A percentile compares a stretch with the other conserved stretches of the same genome.
Conservation (phyloP, 75 land plant species). For the Sequoiadendron giganteum region DNA sequence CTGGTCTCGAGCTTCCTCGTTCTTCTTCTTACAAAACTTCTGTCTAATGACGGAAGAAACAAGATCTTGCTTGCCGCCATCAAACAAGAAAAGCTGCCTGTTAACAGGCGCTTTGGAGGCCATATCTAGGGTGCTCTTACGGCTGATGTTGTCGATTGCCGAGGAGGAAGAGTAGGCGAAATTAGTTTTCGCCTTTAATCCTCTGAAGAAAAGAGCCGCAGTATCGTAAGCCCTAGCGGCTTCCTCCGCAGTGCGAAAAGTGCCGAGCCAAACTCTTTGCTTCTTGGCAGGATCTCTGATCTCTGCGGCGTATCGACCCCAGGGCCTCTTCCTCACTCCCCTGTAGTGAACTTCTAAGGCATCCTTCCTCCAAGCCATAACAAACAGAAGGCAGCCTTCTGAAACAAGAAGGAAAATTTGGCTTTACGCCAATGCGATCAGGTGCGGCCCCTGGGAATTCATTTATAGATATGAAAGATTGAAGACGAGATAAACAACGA, state of each 20-base stretch:
- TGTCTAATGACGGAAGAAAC: not conserved
- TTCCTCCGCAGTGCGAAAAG: constrained; percentile 44
- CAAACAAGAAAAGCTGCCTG: not conserved
- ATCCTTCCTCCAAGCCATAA: not conserved
- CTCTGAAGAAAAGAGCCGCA: constrained; percentile 38
- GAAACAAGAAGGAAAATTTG: not conserved
- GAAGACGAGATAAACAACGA: too few species aligned
- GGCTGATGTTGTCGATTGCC: not conserved
- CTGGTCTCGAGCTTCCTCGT: not conserved
- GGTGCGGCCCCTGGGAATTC: too few species aligned
- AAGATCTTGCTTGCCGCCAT: not conserved
- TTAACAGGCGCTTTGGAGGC: not conserved
- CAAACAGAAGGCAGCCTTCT: not conserved
- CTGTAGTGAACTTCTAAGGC: not conserved
- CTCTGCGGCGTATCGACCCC: constrained; percentile 35
- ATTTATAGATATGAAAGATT: not conserved
- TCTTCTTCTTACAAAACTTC: not conserved
- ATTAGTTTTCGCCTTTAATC: constrained; percentile 43
- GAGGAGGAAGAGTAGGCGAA: not conserved
- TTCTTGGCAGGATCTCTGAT: constrained; percentile 30
- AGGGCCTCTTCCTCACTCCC: constrained; percentile 29
- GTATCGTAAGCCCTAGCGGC: constrained; percentile 43
- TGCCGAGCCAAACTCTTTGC: constrained; percentile 33
- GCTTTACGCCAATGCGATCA: too few species aligned
- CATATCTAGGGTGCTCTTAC: too few species aligned